These are phyloP conservation scores for Pythium aquatile DNA, from an alignment of 352 stramenopile genomes.

Conservation along the genomic window DNA sequence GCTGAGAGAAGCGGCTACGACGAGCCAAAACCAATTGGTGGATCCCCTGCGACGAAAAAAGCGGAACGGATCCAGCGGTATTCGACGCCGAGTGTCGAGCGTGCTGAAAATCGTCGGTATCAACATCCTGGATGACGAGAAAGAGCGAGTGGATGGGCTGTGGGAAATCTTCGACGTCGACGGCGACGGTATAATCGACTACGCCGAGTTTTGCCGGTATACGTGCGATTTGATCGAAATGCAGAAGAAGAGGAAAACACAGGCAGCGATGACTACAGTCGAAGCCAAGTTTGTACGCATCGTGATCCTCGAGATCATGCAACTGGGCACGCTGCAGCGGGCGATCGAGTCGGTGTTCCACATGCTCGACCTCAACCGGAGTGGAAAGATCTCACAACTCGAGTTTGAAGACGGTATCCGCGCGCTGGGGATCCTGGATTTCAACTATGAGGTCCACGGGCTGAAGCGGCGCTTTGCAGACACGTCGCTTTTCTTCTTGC, in stretches of 20 bases:
- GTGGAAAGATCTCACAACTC: constrained; percentile 37
- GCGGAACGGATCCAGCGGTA: background rate
- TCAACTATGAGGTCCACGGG: constrained; percentile 49
- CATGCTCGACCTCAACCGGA: constrained; percentile 40
- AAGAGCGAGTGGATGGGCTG: constrained; percentile 33
- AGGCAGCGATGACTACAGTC: constrained; percentile 25
- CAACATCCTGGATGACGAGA: constrained; percentile 32
- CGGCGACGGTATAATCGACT: constrained; percentile 44
- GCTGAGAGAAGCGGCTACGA: constrained; percentile 1
- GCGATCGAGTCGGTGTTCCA: constrained; percentile 39
- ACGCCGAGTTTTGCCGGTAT: constrained; percentile 46
- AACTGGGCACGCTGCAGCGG: constrained; percentile 20
- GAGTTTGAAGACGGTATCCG: constrained; percentile 46
- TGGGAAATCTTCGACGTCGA: constrained; percentile 45
- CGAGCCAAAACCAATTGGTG: constrained; percentile 5
- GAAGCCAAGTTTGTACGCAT: constrained; percentile 40
- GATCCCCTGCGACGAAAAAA: background rate
- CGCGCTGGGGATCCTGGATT: constrained; percentile 41
- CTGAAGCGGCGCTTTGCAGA: constrained; percentile 41
- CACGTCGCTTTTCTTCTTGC: constrained; percentile 39
- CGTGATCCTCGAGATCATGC: constrained; percentile 34
- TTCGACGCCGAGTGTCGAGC: constrained; percentile 30
- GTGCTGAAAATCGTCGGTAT: constrained; percentile 37
- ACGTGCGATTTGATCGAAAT: constrained; percentile 38
- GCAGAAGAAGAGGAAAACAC: constrained; percentile 32